Evolutionary conservation across 2,329 filamentous ascomycete species (phyloP), one percentile per base, ranked within the genome.

Genomic region (Venturia pyrina): DNA sequence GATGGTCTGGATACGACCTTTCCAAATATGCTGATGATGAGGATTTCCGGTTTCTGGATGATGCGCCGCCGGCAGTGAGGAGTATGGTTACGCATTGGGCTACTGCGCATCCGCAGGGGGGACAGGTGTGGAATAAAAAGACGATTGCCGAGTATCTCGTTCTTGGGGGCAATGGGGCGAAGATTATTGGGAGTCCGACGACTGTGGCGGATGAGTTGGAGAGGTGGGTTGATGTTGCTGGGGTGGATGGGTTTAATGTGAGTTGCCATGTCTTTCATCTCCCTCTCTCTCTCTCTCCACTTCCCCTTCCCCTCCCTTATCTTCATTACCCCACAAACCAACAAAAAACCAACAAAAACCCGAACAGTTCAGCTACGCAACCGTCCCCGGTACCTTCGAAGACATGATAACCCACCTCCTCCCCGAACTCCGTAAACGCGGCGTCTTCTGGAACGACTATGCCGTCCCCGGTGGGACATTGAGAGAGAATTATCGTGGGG

Each of bases 1-100:
- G 83, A 1, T 85, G 82, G 81, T 85, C 83, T 0, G 85, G 85
- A 0, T 85, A 87, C 66, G 84, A 87, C 69, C 76, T 87, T 19
- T 83, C 81, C 3, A 78, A 79, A 69, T 79, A 87, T 53, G 82
- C 83, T 0, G 71, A 86, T 0, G 85, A 87, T 67, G 82, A 87
- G 68, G 83, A 85, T 68, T 82, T 80, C 15, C 75, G 75, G 67
- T 73, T 73, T 28, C 72, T 77, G 7, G 72, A 74, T 1, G 72
- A 76, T 11, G 71, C 73, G 19, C 53, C 53, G 17, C 60, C 60
- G 3, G 70, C 71, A 8, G 74, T 77, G 59, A 75, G 74, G 1
- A 71, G 71, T 2, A 75, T 73, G 10, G 70, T 70, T 64, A 67
- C 70, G 61, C 70, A 75, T 65, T 68, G 72, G 8, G 70, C 73